Base-by-base conservation (phyloP, 331 rosid genomes). In the Ulmus americana region DNA sequence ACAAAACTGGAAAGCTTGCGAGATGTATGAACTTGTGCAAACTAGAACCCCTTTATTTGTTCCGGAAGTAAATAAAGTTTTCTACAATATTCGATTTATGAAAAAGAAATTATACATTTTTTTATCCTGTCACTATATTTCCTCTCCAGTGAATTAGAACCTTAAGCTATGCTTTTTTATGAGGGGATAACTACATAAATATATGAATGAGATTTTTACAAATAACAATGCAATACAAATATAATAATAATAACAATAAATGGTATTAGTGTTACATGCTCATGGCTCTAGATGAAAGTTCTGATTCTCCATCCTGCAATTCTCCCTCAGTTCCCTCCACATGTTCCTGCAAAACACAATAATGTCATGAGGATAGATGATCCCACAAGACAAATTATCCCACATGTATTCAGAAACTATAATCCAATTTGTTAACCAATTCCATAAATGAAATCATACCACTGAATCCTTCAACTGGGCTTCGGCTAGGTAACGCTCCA, bases 221-320 rank as follows among this genome's bases (percentile, higher is more conserved):
- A 76, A 78, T 69, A 62, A 71, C 54, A 71, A 73, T 56, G 49
- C 65, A 68, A 55, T 72, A 76, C 81, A 77, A n/a, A 53, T 28
- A 28, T 28, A 28, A 28, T 28, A 28, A 28, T 62, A 42, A 51
- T 59, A 61, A 71, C 56, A 65, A 54, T 14, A 64, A 46, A 62
- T 54, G 71, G 58, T 46, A 71, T 6, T 46, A 50, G 15, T 72
- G 79, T 78, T 77, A 92, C 83, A 92, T 69, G 92, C 96, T 88
- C 87, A 88, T 81, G 71, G 95, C 95, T 81, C 94, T 86, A 41
- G 97, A 85, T 48, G 95, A 72, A 73, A 79, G 85, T 67, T 92
- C 91, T 0, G 90, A 59, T 70, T 86, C 96, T 13, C 91, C 82
- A 68, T 85, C 96, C 39, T 70, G 82, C 52, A 75, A 68, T 41